These are phyloP conservation scores for Talaromyces verruculosus DNA, from an alignment of 2,329 filamentous ascomycete species.

Conservation along the genomic window DNA sequence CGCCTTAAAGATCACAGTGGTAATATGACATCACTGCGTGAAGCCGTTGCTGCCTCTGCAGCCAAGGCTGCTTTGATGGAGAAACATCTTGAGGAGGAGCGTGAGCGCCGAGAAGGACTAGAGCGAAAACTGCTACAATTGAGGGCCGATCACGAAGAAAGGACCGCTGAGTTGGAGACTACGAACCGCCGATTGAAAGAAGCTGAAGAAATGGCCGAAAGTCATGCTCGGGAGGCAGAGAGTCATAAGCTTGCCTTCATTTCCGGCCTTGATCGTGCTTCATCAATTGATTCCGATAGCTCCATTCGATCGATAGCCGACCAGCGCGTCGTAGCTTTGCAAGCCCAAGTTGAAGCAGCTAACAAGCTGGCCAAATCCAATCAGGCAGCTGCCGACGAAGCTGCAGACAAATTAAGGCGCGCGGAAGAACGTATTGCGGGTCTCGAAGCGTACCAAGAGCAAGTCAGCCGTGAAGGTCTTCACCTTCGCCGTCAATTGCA, in stretches of 20 bases:
- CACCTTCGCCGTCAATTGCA: conserved; percentile 88
- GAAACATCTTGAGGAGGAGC: conserved; percentile 75
- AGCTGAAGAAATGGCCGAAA: conserved; percentile 83
- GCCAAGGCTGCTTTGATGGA: conserved; percentile 76
- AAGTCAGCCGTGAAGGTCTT: conserved; percentile 89
- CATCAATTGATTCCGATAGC: conserved; percentile 42
- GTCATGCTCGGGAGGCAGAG: conserved; percentile 80
- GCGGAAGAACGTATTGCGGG: conserved; percentile 97
- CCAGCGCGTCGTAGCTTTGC: conserved; percentile 67
- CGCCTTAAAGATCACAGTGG: conserved; percentile 67
- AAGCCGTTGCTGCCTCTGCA: conserved; percentile 74
- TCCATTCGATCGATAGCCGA: conserved; percentile 42
- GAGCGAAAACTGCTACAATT: conserved; percentile 76
- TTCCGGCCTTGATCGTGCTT: conserved; percentile 74
- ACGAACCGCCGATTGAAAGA: conserved; percentile 74
- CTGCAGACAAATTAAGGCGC: conserved; percentile 82
- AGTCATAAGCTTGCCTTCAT: conserved; percentile 82
- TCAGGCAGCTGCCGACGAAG: conserved; percentile 80
- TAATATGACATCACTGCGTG: conserved; percentile 72
- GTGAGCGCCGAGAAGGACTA: conserved; percentile 68
- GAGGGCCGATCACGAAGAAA: conserved; percentile 78
- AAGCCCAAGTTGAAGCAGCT: conserved; percentile 75
- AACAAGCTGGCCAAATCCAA: conserved; percentile 82
- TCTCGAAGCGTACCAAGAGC: conserved; percentile 94
- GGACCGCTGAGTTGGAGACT: conserved; percentile 72